Evolutionary conservation across 2,329 filamentous ascomycete species (phyloP), one percentile per base, ranked within the genome.

Genomic region (Aspergillus viridinutans): DNA sequence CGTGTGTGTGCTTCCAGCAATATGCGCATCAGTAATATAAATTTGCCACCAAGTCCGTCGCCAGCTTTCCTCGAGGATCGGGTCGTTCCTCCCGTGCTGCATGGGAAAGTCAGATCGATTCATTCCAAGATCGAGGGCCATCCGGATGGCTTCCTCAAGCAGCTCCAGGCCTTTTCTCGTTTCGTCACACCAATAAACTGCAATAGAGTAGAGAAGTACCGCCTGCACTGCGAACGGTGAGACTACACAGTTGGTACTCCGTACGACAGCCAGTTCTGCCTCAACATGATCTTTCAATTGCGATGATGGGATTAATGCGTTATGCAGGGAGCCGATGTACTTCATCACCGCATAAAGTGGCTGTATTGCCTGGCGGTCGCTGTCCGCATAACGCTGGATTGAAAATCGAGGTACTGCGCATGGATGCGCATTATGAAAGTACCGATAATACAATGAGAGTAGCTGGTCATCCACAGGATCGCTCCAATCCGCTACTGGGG

Each of bases 1-100:
- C 2, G 55, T 62, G 32, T 64, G 63, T 8, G 61, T 65, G 35
- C 56, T 85, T 9, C 89, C 89, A 3, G 90, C 87, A 61, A 93
- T 83, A 81, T 93, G 88, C 52, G 87, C 89, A 68, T 94, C 90
- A 12, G 89, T 83, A n/a, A 89, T 81, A 68, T 87, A 92, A 8
- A 72, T 49, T 51, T 65, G 60, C 69, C 69, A 71, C 67, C 68
- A 72, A 20, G 68, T 71, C 17, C 69, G 63, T 47, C 69, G 61
- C 68, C 88, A 90, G 69, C 64, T 67, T 53, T 71, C 69, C 21
- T 67, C 58, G 17, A 64, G 26, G 8, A 62, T n/a, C 1, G 58
- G 40, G 17, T 57, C 59, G 2, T 45, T 55, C 26, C 52, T 32
- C 42, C 56, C 17, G 2, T 49, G 3, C 20, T 42, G n/a, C 3